phyloP scores from a whole-genome alignment of 495 filamentous ascomycete genomes.

The Cercophora samala region DNA sequence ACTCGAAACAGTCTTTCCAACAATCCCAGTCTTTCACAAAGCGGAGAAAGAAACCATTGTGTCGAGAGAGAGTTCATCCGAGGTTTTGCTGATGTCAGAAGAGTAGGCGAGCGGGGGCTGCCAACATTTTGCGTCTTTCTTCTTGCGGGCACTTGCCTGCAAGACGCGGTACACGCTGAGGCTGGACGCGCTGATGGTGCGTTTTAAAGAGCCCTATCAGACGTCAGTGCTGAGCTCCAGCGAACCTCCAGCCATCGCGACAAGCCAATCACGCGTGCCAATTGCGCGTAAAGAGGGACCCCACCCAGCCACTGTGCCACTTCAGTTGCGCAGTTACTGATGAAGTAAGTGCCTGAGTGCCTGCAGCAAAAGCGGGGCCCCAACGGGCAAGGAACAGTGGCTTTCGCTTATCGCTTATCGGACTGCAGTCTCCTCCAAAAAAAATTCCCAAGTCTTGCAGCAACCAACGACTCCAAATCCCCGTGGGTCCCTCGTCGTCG shows the following conservation, averaged over 20 bases:
- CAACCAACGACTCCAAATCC: background rate
- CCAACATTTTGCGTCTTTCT: background rate
- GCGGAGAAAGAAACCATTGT: slow-evolving; percentile 7
- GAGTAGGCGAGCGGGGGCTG: slow-evolving; percentile 1
- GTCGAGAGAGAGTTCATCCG: background rate
- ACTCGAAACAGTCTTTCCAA: background rate
- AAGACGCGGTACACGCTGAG: slow-evolving; percentile 30
- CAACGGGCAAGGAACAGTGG: background rate
- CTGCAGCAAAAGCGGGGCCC: slow-evolving; percentile 6
- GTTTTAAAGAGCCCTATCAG: slow-evolving; percentile 22
- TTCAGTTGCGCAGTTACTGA: too few relatives aligned
- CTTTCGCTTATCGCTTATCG: slow-evolving; percentile 33
- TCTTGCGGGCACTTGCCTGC: slow-evolving; percentile 9
- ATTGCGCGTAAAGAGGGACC: slow-evolving; percentile 14
- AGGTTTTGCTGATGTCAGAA: background rate
- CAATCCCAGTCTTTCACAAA: slow-evolving; percentile 8
- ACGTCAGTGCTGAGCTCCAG: background rate
- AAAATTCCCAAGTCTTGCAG: slow-evolving; percentile 17
- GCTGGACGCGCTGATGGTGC: slow-evolving; percentile 24
- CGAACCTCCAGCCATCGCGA: slow-evolving; percentile 20
- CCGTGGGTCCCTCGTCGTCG: slow-evolving; percentile 2
- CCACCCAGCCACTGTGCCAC: slow-evolving; percentile 1
- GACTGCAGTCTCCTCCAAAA: slow-evolving; percentile 19
- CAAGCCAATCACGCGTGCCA: slow-evolving; percentile 27
- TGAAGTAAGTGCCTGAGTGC: too few relatives aligned